Percentiles rank a stretch among this genome's conserved stretches.
phyloP scores from a whole-genome alignment of 2,329 filamentous ascomycete genomes.

The Colletotrichum gloeosporioides region DNA sequence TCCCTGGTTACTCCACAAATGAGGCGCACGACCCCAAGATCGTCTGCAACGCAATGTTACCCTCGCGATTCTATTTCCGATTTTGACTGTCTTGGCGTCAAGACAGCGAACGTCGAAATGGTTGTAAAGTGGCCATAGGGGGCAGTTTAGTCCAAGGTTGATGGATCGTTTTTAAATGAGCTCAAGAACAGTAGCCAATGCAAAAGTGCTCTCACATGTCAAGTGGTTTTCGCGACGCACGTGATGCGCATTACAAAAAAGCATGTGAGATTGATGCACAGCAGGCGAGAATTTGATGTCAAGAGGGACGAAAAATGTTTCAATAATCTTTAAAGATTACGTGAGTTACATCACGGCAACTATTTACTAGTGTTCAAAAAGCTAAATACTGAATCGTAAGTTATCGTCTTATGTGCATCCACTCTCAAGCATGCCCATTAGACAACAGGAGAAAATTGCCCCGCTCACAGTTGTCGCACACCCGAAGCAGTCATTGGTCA shows the following conservation, averaged over 20 bases:
- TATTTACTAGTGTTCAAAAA: background rate
- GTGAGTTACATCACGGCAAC: background rate
- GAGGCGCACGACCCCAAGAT: background rate
- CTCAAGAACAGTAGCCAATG: too few species aligned
- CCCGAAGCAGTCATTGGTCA: background rate
- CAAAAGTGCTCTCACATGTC: too few species aligned
- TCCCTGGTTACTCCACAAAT: background rate
- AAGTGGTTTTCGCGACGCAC: too few species aligned
- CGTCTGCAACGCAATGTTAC: background rate
- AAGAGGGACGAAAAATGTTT: background rate
- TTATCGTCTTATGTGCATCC: background rate
- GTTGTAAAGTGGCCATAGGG: fast-evolving
- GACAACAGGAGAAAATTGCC: background rate
- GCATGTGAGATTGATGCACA: too few species aligned
- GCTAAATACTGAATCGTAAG: background rate
- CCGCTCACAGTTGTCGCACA: background rate
- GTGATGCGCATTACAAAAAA: too few species aligned
- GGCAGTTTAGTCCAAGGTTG: background rate
- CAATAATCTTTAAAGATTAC: background rate
- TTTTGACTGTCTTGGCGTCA: background rate
- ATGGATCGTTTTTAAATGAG: background rate
- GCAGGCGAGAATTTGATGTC: too few species aligned
- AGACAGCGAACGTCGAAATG: background rate
- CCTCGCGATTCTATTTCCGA: background rate
- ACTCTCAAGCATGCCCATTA: background rate